Evolutionary conservation across 306 rosid genomes (phyloP), one percentile per base, ranked within the genome.

Genomic region (Cicer chorassanicum): DNA sequence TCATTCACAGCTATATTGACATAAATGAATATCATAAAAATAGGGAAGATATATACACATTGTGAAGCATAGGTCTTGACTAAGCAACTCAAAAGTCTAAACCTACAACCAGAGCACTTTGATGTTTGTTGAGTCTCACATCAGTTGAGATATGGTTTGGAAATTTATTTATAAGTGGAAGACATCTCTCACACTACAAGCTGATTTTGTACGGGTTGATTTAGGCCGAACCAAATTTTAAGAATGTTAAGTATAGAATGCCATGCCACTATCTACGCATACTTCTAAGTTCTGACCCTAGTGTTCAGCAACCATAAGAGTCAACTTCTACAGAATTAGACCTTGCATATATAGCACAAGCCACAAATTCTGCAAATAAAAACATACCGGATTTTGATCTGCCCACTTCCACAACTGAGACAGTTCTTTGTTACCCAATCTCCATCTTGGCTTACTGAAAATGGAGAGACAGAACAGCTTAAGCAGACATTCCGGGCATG

Each of bases 401-500:
- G 98, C 91, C 97, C 97, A 93, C 82, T 91, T 93, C 98, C 98
- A 93, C 77, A 93, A 79, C 76, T 91, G 98, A 78, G 98, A 89
- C 75, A 93, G 88, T 79, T 93, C 98, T 88, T 87, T 93, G 85
- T 93, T 93, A 62, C 98, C 97, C 84, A 93, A 55, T 84, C 98
- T 89, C 97, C 97, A 93, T 80, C 91, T 89, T 45, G 92, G 97
- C 87, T 81, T 88, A 54, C 98, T 89, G 93, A 67, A 80, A 79
- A 75, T 21, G 60, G 38, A 79, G 59, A 79, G 59, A 62, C 43
- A 57, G 4, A 16, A 77, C 42, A 69, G 29, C 34, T 14, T 82
- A 21, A 75, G 63, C 16, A 72, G 43, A 6, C 68, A 29, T 75
- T 29, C 64, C 46, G 42, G 48, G 50, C 67, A 78, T 38, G 9